Base-by-base conservation (phyloP, 495 filamentous ascomycete species). In the Parathielavia hyrcaniae region DNA sequence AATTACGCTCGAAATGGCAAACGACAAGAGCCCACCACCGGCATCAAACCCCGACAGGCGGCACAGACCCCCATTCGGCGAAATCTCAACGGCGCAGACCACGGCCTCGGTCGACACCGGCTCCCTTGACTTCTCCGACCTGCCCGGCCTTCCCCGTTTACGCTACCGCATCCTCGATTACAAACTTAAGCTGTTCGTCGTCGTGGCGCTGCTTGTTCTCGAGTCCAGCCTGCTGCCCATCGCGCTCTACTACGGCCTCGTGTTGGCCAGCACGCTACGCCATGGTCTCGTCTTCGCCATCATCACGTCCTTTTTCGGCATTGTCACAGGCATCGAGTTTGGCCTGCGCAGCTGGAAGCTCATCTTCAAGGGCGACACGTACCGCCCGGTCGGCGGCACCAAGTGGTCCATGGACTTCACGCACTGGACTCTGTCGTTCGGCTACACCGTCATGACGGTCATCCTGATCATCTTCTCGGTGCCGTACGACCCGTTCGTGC, bases 401-500 rank as follows among this genome's bases (percentile, higher is more conserved):
- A 63, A 69, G 13, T 77, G 75, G 75, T 61, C 55, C 34, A 74
- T 78, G 52, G 77, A 80, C 65, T 78, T 76, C 55, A 77, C 74
- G 8, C 76, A 79, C 48, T 65, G 58, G 55, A 76, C 75, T 4
- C 64, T 79, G 5, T 68, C 70, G 16, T 62, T 77, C 20, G 75
- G 70, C 14, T 78, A 78, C 60, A 71, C 71, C 1, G 52, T 73
- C 53, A 77, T 80, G 68, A 78, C 75, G 35, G 71, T 65, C 9
- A 72, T 78, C 12, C 57, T 80, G 2, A 76, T 80, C 58, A 75
- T 74, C 48, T 80, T 79, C 4, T 81, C 81, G 30, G 72, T 80
- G 38, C 80, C 79, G 0, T 69, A 77, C 50, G 64, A 81, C 55
- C 82, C 81, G 9, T 67, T 79, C 4, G 79, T 85, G 38, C 76